phyloP scores from a whole-genome alignment of 352 stramenopile genomes.

The Globisporangium megalacanthum region DNA sequence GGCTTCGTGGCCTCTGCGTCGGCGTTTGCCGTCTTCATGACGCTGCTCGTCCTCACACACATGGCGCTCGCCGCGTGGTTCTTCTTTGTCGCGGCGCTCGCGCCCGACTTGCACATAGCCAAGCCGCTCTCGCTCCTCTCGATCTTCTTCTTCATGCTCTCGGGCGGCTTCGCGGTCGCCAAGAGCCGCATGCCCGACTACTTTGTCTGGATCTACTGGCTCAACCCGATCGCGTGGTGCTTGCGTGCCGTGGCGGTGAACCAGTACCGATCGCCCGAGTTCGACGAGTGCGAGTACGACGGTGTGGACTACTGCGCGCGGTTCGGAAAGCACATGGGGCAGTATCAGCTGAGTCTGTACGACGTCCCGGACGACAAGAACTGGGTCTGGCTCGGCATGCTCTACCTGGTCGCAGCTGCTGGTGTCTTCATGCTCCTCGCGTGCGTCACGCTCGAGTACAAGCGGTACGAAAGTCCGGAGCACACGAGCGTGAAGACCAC shows the following conservation, averaged over 20 bases:
- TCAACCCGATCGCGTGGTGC: constrained; percentile 66
- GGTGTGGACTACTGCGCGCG: constrained; percentile 47
- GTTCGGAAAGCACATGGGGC: constrained; percentile 29
- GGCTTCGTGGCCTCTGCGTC: constrained; percentile 48
- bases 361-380: constrained; percentile 33
- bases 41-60: constrained; percentile 64
- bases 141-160: constrained; percentile 66
- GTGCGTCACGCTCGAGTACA: constrained; percentile 42
- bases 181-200: constrained; percentile 53
- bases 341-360: constrained; percentile 47
- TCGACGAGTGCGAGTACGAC: constrained; percentile 37
- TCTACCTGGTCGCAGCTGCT: constrained; percentile 46
- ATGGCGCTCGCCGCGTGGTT: constrained; percentile 68
- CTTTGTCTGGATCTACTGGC: constrained; percentile 78
- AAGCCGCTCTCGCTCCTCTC: constrained; percentile 55
- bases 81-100: constrained; percentile 44
- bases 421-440: constrained; percentile 35
- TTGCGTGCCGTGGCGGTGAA: constrained; percentile 61
- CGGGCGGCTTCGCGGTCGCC: constrained; percentile 59
- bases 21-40: constrained; percentile 53
- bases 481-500: constrained; percentile 28
- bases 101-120: constrained; percentile 45
- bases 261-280: constrained; percentile 44
- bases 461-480: constrained; percentile 41
- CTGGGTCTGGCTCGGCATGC: constrained; percentile 59